These are phyloP conservation scores for Lodderomyces orthopsilosis DNA, from an alignment of 1,139 yeast genomes.

Conservation along the genomic window DNA sequence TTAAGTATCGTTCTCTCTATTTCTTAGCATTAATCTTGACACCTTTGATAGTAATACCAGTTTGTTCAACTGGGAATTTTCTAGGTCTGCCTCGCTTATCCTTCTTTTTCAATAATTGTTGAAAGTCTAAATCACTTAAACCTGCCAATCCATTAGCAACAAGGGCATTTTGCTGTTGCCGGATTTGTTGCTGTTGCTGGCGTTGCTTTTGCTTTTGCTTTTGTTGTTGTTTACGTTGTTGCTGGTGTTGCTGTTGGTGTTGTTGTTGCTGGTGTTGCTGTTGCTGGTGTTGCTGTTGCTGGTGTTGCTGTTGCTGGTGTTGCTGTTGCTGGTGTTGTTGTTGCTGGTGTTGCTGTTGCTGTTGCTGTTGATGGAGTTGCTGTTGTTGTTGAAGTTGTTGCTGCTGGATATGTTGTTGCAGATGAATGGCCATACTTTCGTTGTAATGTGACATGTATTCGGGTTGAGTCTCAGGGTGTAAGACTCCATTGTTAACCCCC, in stretches of 20 bases:
- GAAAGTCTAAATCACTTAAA: slow-evolving; percentile 38
- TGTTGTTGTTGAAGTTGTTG: not conserved
- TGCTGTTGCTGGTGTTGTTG: not conserved
- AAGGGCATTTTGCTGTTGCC: slow-evolving; percentile 14
- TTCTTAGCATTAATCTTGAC: slow-evolving; percentile 36
- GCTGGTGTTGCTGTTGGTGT: not conserved
- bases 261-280: not conserved
- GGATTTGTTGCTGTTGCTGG: slow-evolving; percentile 3
- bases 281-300: not conserved
- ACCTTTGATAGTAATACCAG: slow-evolving; percentile 49
- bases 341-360: slow-evolving; percentile 2
- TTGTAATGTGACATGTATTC: not conserved
- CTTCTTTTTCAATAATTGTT: slow-evolving; percentile 38
- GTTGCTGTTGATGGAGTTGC: slow-evolving; percentile 4
- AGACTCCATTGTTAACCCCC: not conserved
- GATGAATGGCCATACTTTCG: not conserved
- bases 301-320: not conserved
- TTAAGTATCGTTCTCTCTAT: no score
- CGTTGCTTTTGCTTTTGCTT: not conserved
- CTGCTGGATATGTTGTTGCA: not conserved
- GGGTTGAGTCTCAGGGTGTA: not conserved
- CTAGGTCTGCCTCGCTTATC: slow-evolving; percentile 52
- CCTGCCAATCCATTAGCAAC: slow-evolving; percentile 20
- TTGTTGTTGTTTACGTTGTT: not conserved
- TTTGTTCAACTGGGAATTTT: slow-evolving; percentile 48